These are phyloP conservation scores for Fomitiporia mediterranea DNA, from an alignment of 1,284 basidiomycete genomes.

Conservation along the genomic window DNA sequence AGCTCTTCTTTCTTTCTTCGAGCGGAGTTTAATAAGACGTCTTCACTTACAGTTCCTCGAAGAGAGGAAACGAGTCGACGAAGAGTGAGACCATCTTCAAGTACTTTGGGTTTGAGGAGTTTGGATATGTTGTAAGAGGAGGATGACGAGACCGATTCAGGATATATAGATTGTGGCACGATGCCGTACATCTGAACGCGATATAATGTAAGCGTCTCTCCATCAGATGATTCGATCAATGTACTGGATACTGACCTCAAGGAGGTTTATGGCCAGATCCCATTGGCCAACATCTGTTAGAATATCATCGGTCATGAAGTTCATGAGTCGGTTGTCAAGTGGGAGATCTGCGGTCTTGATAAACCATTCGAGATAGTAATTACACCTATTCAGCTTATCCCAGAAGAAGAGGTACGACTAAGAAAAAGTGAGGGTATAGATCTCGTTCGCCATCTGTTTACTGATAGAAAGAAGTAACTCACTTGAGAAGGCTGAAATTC, in stretches of 20 bases:
- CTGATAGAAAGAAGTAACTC: conserved; percentile 29
- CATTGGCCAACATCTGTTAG: conserved; percentile 92
- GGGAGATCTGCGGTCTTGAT: conserved; percentile 80
- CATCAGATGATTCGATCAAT: too few species aligned
- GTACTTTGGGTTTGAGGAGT: conserved; percentile 84
- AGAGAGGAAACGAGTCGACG: conserved; percentile 60
- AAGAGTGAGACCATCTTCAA: conserved; percentile 84
- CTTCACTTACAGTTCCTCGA: conserved; percentile 36
- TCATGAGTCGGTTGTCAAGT: conserved; percentile 78
- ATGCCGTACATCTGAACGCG: conserved; percentile 67
- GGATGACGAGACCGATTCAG: conserved; percentile 83
- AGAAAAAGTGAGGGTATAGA: not conserved
- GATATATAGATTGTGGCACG: conserved; percentile 78
- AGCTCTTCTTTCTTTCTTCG: conserved; percentile 78
- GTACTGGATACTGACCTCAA: conserved; percentile 44
- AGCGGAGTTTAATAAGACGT: conserved; percentile 44
- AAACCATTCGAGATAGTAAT: conserved; percentile 87
- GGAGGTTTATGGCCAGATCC: conserved; percentile 91
- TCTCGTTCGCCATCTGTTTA: not conserved
- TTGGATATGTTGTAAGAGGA: conserved; percentile 69
- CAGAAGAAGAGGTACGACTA: conserved; percentile 90
- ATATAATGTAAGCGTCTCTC: not conserved
- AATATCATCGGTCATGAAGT: conserved; percentile 71
- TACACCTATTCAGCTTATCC: conserved; percentile 93
- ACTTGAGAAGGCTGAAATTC: conserved; percentile 89